These are phyloP conservation scores for Sporothrix sp. DNA, from an alignment of 2,329 filamentous ascomycete species.

Conservation along the genomic window DNA sequence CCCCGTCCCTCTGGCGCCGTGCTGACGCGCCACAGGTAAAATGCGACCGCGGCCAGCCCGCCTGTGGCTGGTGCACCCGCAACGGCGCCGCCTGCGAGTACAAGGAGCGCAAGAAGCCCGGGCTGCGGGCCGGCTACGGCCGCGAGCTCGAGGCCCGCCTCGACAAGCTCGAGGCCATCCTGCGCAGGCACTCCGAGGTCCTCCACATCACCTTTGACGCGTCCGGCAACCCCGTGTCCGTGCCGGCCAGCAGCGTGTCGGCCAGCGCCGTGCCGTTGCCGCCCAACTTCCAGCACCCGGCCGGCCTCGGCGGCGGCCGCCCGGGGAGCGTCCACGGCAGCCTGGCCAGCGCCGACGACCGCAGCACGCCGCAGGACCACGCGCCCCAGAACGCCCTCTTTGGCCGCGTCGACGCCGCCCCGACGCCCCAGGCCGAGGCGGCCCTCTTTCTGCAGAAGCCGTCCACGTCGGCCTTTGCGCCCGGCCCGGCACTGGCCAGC, in stretches of 20 bases:
- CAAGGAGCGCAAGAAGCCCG: constrained; percentile 59
- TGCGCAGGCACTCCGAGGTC: constrained; percentile 57
- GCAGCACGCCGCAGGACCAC: constrained; percentile 43
- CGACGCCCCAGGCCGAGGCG: constrained; percentile 47
- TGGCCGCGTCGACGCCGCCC: constrained; percentile 36
- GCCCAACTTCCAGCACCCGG: neutral
- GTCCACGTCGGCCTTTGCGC: constrained; percentile 24
- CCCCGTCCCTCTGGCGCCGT: too few species aligned
- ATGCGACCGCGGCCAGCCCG: constrained; percentile 66
- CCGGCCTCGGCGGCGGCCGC: constrained; percentile 15
- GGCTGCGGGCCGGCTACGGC: constrained; percentile 57
- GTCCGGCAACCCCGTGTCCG: constrained; percentile 27
- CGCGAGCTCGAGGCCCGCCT: constrained; percentile 64
- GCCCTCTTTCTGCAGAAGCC: constrained; percentile 54
- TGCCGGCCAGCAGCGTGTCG: constrained; percentile 18
- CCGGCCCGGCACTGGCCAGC: neutral
- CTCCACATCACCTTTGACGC: constrained; percentile 46
- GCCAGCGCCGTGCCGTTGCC: neutral
- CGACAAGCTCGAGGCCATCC: constrained; percentile 57
- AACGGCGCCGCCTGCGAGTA: constrained; percentile 57
- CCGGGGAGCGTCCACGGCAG: constrained; percentile 39
- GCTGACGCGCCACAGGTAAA: constrained; percentile 47
- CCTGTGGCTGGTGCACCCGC: constrained; percentile 57
- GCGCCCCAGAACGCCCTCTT: constrained; percentile 32
- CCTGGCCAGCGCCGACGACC: constrained; percentile 39